These are phyloP conservation scores for Aspergillus nomiae DNA, from an alignment of 2,329 filamentous ascomycete species.

Conservation along the genomic window DNA sequence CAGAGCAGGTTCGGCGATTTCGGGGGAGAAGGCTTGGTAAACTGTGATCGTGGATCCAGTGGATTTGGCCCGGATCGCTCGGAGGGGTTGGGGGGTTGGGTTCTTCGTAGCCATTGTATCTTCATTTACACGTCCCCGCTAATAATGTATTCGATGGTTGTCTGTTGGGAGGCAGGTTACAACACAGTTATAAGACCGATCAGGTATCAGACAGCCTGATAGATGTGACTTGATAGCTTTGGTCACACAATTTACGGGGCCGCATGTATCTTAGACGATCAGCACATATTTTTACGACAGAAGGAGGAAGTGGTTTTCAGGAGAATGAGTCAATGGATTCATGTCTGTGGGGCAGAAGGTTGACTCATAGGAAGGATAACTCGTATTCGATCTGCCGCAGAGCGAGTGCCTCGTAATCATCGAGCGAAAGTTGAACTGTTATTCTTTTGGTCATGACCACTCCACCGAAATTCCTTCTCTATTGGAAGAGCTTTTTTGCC, in stretches of 20 bases:
- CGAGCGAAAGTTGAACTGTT: background rate
- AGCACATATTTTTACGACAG: background rate
- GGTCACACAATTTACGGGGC: too few relatives aligned
- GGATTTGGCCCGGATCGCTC: constrained; percentile 57
- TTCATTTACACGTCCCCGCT: background rate
- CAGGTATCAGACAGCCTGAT: background rate
- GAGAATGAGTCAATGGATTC: background rate
- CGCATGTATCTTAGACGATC: background rate
- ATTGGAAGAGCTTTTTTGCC: accelerated
- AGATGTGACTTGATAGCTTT: too few relatives aligned
- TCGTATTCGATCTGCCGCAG: background rate
- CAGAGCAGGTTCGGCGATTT: constrained; percentile 58
- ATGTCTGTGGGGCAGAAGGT: background rate
- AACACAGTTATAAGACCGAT: background rate
- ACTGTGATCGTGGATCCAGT: constrained; percentile 58
- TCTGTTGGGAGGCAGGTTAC: background rate
- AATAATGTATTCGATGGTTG: background rate
- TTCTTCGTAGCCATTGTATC: background rate
- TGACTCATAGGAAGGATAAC: background rate
- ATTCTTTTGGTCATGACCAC: background rate
- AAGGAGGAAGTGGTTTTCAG: background rate
- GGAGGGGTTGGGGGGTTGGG: constrained; percentile 28
- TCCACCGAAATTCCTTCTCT: too few relatives aligned
- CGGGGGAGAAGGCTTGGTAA: constrained; percentile 61
- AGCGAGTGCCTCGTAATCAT: background rate